Evolutionary conservation across 805 yeast species (phyloP), one percentile per base, ranked within the genome.

Genomic region (Zygotorulaspora chibaensis): DNA sequence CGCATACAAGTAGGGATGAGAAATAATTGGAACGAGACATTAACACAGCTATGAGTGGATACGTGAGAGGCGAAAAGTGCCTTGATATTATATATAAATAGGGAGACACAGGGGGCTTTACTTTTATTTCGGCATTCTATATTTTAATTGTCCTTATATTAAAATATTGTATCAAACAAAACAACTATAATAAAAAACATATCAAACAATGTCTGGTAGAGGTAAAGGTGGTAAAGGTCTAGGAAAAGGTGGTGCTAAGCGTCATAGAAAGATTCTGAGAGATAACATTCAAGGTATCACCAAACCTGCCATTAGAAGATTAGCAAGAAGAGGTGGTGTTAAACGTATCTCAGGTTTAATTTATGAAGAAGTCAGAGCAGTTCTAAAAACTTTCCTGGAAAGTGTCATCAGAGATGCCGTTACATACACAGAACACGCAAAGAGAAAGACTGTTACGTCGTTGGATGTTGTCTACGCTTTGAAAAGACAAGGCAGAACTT

Each of bases 251-350:
- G 99, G 99, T 80, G 99, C 99, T 67, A 91, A 91, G 84, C 89
- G 99, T 77, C 99, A 91, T 89, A 88, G 98, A 84, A 90, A 90
- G 87, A 87, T 91, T 76, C 81, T 90, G 60, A 90, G 98, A 82
- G 99, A 93, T 75, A 93, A 91, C 91, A 91, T 93, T 63, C 97
- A 90, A 78, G 99, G 99, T 81, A 91, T 91, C 72, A 91, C 99
- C 55, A 91, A 91, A 83, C 99, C 99, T 71, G 99, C 99, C 70
- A 91, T 91, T 70, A 89, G 99, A 81, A 91, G 99, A 87, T 85
- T 91, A 67, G 99, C 99, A 43, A 91, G 99, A 84, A 89, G 99
- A 87, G 99, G 99, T 79, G 99, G 99, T 90, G 99, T 91, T 70
- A 91, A 91, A 85, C 96, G 99, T 87, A 91, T 91, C 68, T 91